These are phyloP conservation scores for Wickerhamomyces sydowiorum DNA, from an alignment of 805 yeast genomes.

Conservation along the genomic window DNA sequence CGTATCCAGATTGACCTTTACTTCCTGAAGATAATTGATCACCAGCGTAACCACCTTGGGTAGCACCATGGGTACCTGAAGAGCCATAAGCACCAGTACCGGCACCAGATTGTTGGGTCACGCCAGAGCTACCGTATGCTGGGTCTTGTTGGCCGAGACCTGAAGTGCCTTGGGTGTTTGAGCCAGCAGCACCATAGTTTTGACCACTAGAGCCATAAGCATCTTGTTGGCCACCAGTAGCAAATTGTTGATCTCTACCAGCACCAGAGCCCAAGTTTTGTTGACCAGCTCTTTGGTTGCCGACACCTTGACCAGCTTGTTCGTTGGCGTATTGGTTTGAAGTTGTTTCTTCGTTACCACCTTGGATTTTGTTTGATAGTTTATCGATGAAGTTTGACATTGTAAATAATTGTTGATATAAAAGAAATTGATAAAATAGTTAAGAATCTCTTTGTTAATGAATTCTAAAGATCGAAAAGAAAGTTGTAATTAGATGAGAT, in stretches of 20 bases:
- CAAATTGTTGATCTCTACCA: conserved; percentile 15
- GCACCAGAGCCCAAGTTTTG: conserved; percentile 9
- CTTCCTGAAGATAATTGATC: too few relatives aligned
- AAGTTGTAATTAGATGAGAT: not conserved
- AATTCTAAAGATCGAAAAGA: not conserved
- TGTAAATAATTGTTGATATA: not conserved
- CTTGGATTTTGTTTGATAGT: conserved; percentile 19
- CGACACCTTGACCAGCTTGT: not conserved
- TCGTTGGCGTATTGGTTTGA: not conserved
- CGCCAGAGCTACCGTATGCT: too few relatives aligned
- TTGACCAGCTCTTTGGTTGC: conserved; percentile 9
- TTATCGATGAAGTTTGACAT: conserved; percentile 25
- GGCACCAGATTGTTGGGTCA: too few relatives aligned
- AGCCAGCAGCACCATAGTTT: not conserved
- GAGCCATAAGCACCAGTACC: not conserved
- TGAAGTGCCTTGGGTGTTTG: not conserved
- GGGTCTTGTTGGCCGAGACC: too few relatives aligned
- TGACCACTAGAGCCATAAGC: not conserved
- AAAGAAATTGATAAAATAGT: not conserved
- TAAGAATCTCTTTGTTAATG: not conserved
- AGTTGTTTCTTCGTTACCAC: conserved; percentile 11
- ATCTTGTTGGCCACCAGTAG: conserved; percentile 7
- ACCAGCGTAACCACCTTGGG: not conserved
- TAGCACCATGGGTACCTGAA: not conserved
- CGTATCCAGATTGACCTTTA: too few relatives aligned